Conservation (phyloP, 371 early-diverging fungal genomes). For the Mucor saturninus region DNA sequence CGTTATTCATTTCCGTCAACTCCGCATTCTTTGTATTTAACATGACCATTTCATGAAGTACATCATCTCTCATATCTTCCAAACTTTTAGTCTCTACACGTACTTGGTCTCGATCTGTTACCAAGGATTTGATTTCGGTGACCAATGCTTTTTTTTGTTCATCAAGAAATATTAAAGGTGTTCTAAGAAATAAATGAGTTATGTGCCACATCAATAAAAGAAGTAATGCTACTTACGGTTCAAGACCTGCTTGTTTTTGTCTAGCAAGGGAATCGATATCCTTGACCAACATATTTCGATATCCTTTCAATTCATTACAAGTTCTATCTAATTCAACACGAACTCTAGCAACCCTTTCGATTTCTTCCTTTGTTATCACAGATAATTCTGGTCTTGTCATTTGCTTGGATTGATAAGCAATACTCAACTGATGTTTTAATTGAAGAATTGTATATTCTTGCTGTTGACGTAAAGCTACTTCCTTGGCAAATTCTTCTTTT, state of each 20-base stretch:
- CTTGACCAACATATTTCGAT: constrained; percentile 33
- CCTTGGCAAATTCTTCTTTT: constrained; percentile 53
- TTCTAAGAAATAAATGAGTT: constrained; percentile 5
- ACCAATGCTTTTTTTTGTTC: constrained; percentile 35
- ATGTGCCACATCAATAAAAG: background rate
- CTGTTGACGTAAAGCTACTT: constrained; percentile 43
- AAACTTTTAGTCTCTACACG: constrained; percentile 34
- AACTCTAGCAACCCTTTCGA: constrained; percentile 40
- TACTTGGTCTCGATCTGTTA: constrained; percentile 33
- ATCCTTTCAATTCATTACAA: constrained; percentile 44
- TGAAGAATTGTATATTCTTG: constrained; percentile 42
- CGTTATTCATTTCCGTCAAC: constrained; percentile 58
- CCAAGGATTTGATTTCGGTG: constrained; percentile 38
- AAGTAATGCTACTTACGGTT: constrained; percentile 21
- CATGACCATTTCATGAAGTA: constrained; percentile 57
- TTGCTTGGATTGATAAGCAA: constrained; percentile 28
- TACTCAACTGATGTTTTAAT: constrained; percentile 39
- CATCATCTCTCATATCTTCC: constrained; percentile 28
- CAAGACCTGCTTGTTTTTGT: constrained; percentile 44
- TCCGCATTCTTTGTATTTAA: constrained; percentile 60
- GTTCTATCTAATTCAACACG: constrained; percentile 42
- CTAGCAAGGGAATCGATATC: constrained; percentile 39
- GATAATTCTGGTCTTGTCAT: constrained; percentile 27
- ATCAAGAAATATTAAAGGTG: constrained; percentile 17
- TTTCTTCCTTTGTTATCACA: constrained; percentile 39